Percentiles rank a stretch among this genome's conserved stretches.
Evolutionary conservation across 1,139 yeast genomes (phyloP).

Genomic region (Eremothecium gossypii): DNA sequence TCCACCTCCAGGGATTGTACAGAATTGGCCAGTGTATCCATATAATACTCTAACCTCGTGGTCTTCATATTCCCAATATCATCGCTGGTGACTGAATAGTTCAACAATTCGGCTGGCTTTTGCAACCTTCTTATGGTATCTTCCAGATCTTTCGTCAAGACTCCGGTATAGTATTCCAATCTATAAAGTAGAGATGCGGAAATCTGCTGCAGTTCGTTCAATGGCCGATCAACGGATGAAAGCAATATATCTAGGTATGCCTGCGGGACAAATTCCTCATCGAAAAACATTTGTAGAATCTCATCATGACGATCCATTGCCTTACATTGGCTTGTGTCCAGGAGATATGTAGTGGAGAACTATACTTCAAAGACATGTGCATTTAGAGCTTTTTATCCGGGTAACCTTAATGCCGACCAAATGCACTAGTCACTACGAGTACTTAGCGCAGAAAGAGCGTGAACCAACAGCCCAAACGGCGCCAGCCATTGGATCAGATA

Average conservation of each 20-base stretch:
- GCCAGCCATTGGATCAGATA: slow-evolving; percentile 5
- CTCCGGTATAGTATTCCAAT: slow-evolving; percentile 52
- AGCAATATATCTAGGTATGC: slow-evolving; percentile 41
- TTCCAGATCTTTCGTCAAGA: slow-evolving; percentile 44
- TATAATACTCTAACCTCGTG: slow-evolving; percentile 54
- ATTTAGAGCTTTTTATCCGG: not conserved
- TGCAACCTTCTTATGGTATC: slow-evolving; percentile 38
- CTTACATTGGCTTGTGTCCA: not conserved
- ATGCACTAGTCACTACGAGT: not conserved
- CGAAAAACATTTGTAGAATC: slow-evolving; percentile 39
- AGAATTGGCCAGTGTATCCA: slow-evolving; percentile 50
- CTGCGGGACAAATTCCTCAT: slow-evolving; percentile 41
- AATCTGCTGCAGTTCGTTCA: slow-evolving; percentile 31
- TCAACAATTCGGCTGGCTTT: slow-evolving; percentile 25
- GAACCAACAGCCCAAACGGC: slow-evolving; percentile 17
- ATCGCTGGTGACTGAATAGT: slow-evolving; percentile 18
- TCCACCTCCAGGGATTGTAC: slow-evolving; percentile 47
- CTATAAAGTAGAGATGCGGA: slow-evolving; percentile 42
- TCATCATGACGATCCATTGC: slow-evolving; percentile 19
- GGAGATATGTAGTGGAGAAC: no score
- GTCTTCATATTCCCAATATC: slow-evolving; percentile 21
- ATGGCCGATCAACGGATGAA: slow-evolving; percentile 23
- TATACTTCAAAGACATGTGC: no score
- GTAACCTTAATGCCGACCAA: not conserved
- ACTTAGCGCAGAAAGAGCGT: slow-evolving; percentile 15